Conservation (phyloP, 2,329 filamentous ascomycete species). For the Atkinsonella hypoxylon region DNA sequence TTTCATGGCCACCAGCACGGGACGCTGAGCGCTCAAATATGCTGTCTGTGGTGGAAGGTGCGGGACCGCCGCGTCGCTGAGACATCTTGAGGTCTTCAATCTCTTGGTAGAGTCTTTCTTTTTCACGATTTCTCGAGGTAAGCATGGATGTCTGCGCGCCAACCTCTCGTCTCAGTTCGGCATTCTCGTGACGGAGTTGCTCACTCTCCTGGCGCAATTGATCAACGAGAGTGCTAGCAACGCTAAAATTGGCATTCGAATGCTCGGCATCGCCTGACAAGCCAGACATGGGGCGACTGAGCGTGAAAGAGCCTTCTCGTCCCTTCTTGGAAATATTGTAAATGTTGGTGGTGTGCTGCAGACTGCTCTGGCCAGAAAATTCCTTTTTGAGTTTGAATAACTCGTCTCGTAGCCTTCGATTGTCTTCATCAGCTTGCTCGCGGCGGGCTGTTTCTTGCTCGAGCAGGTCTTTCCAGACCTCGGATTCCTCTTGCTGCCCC, state of each 20-base stretch:
- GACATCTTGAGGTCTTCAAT: constrained; percentile 93
- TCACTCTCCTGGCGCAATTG: constrained; percentile 59
- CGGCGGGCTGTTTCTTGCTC: constrained; percentile 83
- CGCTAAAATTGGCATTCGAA: constrained; percentile 40
- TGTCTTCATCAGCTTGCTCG: constrained; percentile 85
- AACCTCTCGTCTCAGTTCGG: constrained; percentile 80
- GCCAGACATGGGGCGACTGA: constrained; percentile 37
- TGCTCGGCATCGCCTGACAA: constrained; percentile 39
- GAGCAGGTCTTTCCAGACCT: constrained; percentile 90
- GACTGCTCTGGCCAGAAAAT: constrained; percentile 21
- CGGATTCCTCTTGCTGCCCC: constrained; percentile 50
- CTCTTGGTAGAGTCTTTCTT: constrained; percentile 88
- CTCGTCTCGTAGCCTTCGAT: constrained; percentile 72
- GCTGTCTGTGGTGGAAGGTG: constrained; percentile 65
- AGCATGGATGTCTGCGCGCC: constrained; percentile 96
- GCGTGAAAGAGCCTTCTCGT: constrained; percentile 30
- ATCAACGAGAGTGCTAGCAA: constrained; percentile 59
- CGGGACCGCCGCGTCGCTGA: constrained; percentile 54
- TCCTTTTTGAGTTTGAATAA: constrained; percentile 60
- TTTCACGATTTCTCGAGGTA: constrained; percentile 88
- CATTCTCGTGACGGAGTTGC: constrained; percentile 81
- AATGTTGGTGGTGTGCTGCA: constrained; percentile 52
- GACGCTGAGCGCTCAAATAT: constrained; percentile 92
- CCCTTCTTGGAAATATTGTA: constrained; percentile 51
- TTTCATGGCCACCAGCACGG: constrained; percentile 55